These are phyloP conservation scores for Cladorrhinum sp. DNA, from an alignment of 2,329 filamentous ascomycete genomes.

Conservation along the genomic window DNA sequence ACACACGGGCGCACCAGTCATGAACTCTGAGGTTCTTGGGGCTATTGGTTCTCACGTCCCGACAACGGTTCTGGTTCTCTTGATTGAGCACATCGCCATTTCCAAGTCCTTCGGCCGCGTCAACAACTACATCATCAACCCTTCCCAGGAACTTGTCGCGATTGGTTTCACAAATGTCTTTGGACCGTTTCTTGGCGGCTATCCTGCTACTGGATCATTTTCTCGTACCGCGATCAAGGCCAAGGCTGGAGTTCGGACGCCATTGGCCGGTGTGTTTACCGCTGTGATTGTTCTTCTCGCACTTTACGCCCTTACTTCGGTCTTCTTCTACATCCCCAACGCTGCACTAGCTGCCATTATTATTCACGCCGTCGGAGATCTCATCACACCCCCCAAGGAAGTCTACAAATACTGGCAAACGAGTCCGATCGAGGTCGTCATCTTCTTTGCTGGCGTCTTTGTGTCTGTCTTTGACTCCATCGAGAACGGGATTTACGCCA, in stretches of 20 bases:
- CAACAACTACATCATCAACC: constrained; percentile 96
- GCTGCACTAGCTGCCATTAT: constrained; percentile 71
- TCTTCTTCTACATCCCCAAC: constrained; percentile 79
- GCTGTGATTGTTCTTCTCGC: constrained; percentile 72
- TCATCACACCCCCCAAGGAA: constrained; percentile 69
- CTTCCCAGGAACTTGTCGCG: constrained; percentile 92
- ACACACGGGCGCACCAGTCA: constrained; percentile 68
- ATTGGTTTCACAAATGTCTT: constrained; percentile 90
- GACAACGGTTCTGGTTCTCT: constrained; percentile 81
- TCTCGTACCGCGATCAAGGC: constrained; percentile 77
- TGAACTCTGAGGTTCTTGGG: constrained; percentile 64
- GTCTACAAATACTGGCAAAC: constrained; percentile 77
- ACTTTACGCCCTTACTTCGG: constrained; percentile 71
- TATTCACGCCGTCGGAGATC: constrained; percentile 76
- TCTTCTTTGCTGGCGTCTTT: constrained; percentile 72
- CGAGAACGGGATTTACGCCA: constrained; percentile 50
- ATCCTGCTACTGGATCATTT: constrained; percentile 78
- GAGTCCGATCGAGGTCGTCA: constrained; percentile 68
- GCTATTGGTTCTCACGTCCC: constrained; percentile 72
- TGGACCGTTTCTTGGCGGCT: constrained; percentile 87
- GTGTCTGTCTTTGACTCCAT: constrained; percentile 49
- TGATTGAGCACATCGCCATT: constrained; percentile 97
- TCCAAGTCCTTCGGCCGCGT: constrained; percentile 97
- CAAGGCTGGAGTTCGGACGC: constrained; percentile 77
- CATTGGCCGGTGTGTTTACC: constrained; percentile 74